These are phyloP conservation scores for Chlorella ohadii DNA, from an alignment of 139 green algal species.

Conservation along the genomic window DNA sequence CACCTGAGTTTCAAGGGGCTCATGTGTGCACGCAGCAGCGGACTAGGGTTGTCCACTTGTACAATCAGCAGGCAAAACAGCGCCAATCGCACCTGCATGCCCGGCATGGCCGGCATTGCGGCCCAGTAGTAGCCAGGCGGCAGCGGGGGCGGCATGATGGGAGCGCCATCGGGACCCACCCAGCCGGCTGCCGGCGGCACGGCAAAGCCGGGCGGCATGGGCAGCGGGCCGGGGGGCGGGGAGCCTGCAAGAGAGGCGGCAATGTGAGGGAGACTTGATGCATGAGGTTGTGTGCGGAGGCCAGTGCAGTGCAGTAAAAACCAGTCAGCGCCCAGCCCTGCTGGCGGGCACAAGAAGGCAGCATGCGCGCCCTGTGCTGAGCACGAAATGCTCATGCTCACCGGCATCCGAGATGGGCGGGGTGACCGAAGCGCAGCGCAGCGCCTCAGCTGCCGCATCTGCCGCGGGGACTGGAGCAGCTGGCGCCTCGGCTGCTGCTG, in stretches of 20 bases:
- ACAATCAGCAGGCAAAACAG: background rate
- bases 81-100: constrained; percentile 3
- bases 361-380: no score
- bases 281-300: background rate
- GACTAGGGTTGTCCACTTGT: no score
- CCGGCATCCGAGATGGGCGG: constrained; percentile 29
- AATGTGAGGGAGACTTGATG: no score
- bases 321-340: no score
- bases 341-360: no score
- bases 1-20: no score
- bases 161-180: background rate
- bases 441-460: background rate
- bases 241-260: background rate
- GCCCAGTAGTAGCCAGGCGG: background rate
- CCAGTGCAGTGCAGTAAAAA: background rate
- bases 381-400: no score
- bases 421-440: background rate
- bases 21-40: no score
- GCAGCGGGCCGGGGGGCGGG: background rate
- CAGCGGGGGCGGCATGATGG: background rate
- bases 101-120: background rate
- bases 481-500: background rate
- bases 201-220: background rate
- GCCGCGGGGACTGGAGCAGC: background rate
- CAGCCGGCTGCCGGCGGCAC: background rate